These are phyloP conservation scores for Neurospora sp. DNA, from an alignment of 495 filamentous ascomycete species.

Conservation along the genomic window DNA sequence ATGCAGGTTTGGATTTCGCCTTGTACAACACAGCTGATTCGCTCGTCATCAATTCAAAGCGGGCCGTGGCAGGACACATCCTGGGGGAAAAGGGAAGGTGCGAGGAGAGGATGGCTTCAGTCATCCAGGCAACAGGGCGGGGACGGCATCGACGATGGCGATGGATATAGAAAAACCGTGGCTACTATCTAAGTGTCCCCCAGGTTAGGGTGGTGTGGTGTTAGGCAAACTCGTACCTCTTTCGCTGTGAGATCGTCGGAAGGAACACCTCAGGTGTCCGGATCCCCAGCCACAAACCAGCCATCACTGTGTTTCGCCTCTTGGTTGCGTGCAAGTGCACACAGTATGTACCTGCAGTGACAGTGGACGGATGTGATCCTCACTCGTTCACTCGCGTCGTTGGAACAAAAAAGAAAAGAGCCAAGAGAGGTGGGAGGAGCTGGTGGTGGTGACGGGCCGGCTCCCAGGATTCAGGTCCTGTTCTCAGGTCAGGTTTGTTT, in stretches of 20 bases:
- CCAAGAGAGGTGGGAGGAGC: not conserved
- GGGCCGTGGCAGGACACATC: not conserved
- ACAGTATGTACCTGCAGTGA: not conserved
- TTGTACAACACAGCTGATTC: not conserved
- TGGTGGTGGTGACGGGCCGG: not conserved
- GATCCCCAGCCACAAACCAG: not conserved
- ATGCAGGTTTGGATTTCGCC: not conserved
- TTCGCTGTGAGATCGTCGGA: not conserved
- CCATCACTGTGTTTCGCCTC: not conserved
- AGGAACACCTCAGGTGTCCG: not conserved
- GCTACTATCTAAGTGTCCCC: not conserved
- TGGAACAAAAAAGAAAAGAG: not conserved
- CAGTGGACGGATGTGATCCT: not conserved
- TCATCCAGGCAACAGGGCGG: not conserved
- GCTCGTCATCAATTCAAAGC: not conserved
- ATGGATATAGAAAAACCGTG: not conserved
- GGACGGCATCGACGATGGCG: not conserved
- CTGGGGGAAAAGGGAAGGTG: not conserved
- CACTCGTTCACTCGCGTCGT: not conserved
- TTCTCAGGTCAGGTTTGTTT: not conserved
- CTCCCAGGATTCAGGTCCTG: not conserved
- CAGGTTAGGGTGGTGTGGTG: not conserved
- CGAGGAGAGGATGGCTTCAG: not conserved
- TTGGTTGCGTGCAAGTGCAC: not conserved
- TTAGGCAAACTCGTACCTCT: not conserved